A percentile compares a stretch with the other conserved stretches of the same genome.
These are phyloP conservation scores for Capsicum pubescens DNA, from an alignment of 257 asterid genomes.

Conservation along the genomic window DNA sequence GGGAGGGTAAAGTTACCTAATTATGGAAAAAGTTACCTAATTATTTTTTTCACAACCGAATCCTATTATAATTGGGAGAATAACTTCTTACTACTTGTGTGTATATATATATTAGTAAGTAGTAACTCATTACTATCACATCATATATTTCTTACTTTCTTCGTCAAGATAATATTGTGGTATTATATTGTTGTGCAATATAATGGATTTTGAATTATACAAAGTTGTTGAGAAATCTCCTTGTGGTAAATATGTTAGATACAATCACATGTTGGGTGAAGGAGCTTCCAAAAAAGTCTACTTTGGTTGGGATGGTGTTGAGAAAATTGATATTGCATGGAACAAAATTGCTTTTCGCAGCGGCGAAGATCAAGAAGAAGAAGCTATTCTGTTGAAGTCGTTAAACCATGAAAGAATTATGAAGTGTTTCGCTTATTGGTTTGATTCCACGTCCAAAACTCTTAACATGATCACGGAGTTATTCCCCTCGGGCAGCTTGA, in stretches of 20 bases:
- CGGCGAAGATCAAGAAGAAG: background rate
- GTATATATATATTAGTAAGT: too few relatives aligned
- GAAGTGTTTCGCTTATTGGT: conserved; percentile 48
- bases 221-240: background rate
- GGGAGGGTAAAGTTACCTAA: too few relatives aligned
- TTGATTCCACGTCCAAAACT: conserved; percentile 36
- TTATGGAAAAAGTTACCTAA: too few relatives aligned
- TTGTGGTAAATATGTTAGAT: background rate
- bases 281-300: conserved; percentile 42
- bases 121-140: too few relatives aligned
- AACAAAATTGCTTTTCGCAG: conserved; percentile 32
- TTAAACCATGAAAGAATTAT: conserved; percentile 47
- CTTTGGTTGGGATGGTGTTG: conserved; percentile 42
- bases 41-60: too few relatives aligned
- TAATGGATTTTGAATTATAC: too few relatives aligned
- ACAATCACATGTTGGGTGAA: background rate
- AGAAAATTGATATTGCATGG: conserved; percentile 49
- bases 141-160: too few relatives aligned
- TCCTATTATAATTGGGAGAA: too few relatives aligned
- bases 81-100: too few relatives aligned
- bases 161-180: too few relatives aligned
- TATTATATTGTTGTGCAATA: too few relatives aligned
- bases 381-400: conserved; percentile 39
- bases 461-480: conserved; percentile 50
- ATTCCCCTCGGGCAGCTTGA: conserved; percentile 47